Conservation (phyloP, 352 stramenopile genomes). For the Pythium sp. region DNA sequence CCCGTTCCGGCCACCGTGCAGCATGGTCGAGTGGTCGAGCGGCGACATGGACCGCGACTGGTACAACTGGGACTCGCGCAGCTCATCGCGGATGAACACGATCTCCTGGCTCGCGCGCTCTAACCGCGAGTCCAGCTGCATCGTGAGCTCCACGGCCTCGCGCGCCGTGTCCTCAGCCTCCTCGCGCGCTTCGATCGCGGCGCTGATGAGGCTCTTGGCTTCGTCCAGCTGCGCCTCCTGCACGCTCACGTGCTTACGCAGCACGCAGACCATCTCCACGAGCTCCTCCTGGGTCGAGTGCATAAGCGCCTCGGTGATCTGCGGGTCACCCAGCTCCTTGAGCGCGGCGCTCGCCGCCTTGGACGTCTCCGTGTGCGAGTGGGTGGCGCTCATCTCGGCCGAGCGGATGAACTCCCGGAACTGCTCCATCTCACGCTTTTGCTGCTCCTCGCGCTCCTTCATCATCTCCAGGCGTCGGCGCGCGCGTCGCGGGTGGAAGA, state of each 20-base stretch:
- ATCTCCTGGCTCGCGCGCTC: conserved; percentile 58
- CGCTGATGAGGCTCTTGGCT: conserved; percentile 67
- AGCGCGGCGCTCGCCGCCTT: conserved; percentile 29
- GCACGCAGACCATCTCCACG: conserved; percentile 63
- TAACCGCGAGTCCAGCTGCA: conserved; percentile 71
- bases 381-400: conserved; percentile 45
- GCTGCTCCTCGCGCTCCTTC: conserved; percentile 67
- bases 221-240: conserved; percentile 76
- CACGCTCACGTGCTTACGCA: conserved; percentile 66
- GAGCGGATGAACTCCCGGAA: conserved; percentile 82
- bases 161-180: conserved; percentile 65
- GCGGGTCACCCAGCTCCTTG: conserved; percentile 42
- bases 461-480: conserved; percentile 58
- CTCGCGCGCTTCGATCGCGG: conserved; percentile 75
- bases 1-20: not conserved
- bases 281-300: conserved; percentile 52
- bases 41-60: conserved; percentile 12
- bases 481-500: conserved; percentile 74
- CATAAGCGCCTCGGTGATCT: conserved; percentile 53
- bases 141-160: conserved; percentile 69
- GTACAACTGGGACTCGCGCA: conserved; percentile 21
- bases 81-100: conserved; percentile 23
- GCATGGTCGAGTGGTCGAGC: not conserved
- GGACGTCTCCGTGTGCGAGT: conserved; percentile 14
- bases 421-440: conserved; percentile 84